These are phyloP conservation scores for Trichoderma virens DNA, from an alignment of 495 filamentous ascomycete species.

Conservation along the genomic window DNA sequence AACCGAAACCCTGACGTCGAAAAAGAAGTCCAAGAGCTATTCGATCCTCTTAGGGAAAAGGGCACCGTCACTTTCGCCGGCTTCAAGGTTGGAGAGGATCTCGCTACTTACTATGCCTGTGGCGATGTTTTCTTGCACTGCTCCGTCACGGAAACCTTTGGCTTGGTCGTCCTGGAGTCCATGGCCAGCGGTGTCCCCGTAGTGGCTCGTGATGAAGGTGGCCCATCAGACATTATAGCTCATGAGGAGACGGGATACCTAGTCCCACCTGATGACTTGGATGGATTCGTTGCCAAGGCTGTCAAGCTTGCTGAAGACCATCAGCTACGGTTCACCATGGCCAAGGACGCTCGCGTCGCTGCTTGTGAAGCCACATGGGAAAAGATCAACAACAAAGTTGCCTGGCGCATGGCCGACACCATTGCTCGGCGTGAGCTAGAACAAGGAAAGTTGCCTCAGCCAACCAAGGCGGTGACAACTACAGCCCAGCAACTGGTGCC, in stretches of 20 bases:
- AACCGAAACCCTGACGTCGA: slow-evolving; percentile 53
- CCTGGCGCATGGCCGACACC: slow-evolving; percentile 47
- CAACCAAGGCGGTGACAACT: not conserved
- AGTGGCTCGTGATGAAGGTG: slow-evolving; percentile 55
- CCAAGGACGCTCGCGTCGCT: slow-evolving; percentile 34
- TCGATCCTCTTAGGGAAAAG: slow-evolving; percentile 33
- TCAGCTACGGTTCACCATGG: slow-evolving; percentile 28
- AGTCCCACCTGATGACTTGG: slow-evolving; percentile 45
- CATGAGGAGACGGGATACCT: slow-evolving; percentile 50
- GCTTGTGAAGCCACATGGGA: slow-evolving; percentile 57
- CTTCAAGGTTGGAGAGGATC: slow-evolving; percentile 43
- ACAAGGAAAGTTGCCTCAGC: slow-evolving; percentile 9
- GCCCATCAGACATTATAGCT: slow-evolving; percentile 53
- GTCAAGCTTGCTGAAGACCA: slow-evolving; percentile 32
- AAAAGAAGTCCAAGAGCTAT: slow-evolving; percentile 43
- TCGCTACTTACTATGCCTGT: slow-evolving; percentile 51
- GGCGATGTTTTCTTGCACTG: slow-evolving; percentile 58
- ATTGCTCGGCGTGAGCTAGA: slow-evolving; percentile 30
- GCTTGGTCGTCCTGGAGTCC: slow-evolving; percentile 55
- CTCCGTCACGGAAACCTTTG: slow-evolving; percentile 60
- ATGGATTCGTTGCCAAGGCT: slow-evolving; percentile 42
- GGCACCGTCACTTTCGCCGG: slow-evolving; percentile 51
- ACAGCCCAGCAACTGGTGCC: slow-evolving; percentile 13
- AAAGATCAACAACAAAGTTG: slow-evolving; percentile 53
- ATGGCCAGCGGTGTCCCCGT: slow-evolving; percentile 61